These are phyloP conservation scores for Thelonectria olida DNA, from an alignment of 2,329 filamentous ascomycete genomes.

Conservation along the genomic window DNA sequence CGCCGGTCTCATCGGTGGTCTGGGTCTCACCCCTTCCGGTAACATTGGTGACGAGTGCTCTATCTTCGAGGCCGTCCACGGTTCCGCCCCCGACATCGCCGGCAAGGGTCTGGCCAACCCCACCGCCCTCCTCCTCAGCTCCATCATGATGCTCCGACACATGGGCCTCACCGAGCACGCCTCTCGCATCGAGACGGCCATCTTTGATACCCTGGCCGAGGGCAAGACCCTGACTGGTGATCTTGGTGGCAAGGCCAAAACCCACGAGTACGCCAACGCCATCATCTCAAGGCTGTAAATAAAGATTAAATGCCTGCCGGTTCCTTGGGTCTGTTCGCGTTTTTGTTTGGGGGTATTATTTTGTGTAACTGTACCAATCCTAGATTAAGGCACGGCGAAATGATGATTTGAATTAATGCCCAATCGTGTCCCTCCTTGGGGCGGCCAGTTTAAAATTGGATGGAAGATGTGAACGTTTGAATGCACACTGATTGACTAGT, in stretches of 20 bases:
- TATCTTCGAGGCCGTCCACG: constrained; percentile 99
- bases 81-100: constrained; percentile 94
- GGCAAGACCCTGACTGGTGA: constrained; percentile 97
- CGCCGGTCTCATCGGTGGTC: constrained; percentile 96
- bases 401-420: constrained; percentile 37
- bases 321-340: constrained; percentile 27
- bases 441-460: too few species aligned
- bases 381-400: constrained; percentile 43
- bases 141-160: constrained; percentile 99
- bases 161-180: constrained; percentile 92
- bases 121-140: constrained; percentile 91
- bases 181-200: constrained; percentile 88
- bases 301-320: constrained; percentile 40
- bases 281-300: constrained; percentile 79
- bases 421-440: neutral
- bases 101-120: constrained; percentile 97
- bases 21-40: constrained; percentile 95
- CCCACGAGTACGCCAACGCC: constrained; percentile 89
- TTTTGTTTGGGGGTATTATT: constrained; percentile 39
- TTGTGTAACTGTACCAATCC: constrained; percentile 44
- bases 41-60: constrained; percentile 99
- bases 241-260: constrained; percentile 95
- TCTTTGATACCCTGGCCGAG: constrained; percentile 94
- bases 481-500: too few species aligned
- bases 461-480: too few species aligned